phyloP scores from a whole-genome alignment of 768 basidiomycete genomes.

The Leccinum broughii region DNA sequence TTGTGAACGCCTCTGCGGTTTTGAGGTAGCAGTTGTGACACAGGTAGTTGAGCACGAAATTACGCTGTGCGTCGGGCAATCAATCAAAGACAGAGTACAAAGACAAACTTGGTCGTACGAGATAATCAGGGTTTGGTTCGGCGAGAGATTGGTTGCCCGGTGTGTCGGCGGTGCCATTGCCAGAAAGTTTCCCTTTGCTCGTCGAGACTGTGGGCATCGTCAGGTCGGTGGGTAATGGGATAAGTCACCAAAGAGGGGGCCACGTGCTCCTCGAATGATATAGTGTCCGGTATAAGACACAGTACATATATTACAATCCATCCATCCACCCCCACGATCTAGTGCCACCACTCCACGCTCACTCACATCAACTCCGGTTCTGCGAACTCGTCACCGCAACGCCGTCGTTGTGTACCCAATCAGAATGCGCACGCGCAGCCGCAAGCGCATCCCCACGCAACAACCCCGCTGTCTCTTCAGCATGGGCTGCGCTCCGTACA shows the following conservation, averaged over 20 bases:
- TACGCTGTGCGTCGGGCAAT: conserved; percentile 43
- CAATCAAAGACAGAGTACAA: conserved; percentile 2
- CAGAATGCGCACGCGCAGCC: conserved; percentile 28
- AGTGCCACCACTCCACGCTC: neutral
- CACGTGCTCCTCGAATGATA: conserved; percentile 16
- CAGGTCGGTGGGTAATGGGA: conserved; percentile 3
- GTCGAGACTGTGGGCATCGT: conserved; percentile 20
- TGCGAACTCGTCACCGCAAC: conserved; percentile 31
- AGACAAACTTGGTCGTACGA: conserved; percentile 35
- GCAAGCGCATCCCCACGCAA: conserved; percentile 43
- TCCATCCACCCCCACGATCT: neutral
- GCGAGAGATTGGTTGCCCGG: conserved; percentile 28
- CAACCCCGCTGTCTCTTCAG: conserved; percentile 53
- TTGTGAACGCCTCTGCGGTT: conserved; percentile 68
- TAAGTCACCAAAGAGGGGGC: neutral
- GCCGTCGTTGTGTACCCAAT: conserved; percentile 24
- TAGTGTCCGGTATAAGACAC: neutral
- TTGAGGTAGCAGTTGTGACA: conserved; percentile 70
- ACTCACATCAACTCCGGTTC: conserved; percentile 38
- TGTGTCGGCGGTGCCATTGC: conserved; percentile 4
- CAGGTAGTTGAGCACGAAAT: conserved; percentile 75
- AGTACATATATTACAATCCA: conserved; percentile 3
- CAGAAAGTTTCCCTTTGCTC: conserved; percentile 20
- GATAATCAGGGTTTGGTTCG: conserved; percentile 42
- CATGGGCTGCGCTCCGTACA: conserved; percentile 29